Evolutionary conservation across 2,329 filamentous ascomycete genomes (phyloP).

Genomic region (Colletotrichum gigasporum): DNA sequence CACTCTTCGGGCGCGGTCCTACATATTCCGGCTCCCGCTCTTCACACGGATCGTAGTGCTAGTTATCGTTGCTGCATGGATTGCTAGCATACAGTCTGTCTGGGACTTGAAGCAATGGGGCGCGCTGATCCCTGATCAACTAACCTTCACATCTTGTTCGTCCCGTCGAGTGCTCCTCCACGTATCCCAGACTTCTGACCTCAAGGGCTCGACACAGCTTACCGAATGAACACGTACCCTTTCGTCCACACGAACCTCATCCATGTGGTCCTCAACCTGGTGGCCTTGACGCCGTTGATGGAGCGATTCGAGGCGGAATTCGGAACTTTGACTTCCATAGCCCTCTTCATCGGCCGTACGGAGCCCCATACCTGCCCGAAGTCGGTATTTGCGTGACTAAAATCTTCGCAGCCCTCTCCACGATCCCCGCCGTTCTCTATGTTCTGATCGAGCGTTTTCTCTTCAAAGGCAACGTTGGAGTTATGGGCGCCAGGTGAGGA

Average conservation of each 20-base stretch:
- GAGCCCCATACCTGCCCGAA: slow-evolving; percentile 34
- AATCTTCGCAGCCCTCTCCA: slow-evolving; percentile 71
- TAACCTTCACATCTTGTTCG: slow-evolving; percentile 77
- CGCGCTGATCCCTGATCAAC: slow-evolving; percentile 78
- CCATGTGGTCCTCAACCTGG: slow-evolving; percentile 81
- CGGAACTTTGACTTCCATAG: slow-evolving; percentile 87
- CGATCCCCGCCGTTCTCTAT: slow-evolving; percentile 85
- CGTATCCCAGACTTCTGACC: neutral
- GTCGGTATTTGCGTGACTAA: slow-evolving; percentile 30
- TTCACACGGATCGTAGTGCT: slow-evolving; percentile 81
- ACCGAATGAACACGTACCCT: slow-evolving; percentile 92
- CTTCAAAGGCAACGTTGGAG: slow-evolving; percentile 74
- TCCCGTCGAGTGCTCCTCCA: slow-evolving; percentile 32
- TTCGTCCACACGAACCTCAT: slow-evolving; percentile 85
- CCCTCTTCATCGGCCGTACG: slow-evolving; percentile 91
- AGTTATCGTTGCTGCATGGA: slow-evolving; percentile 63
- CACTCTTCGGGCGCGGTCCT: slow-evolving; percentile 78
- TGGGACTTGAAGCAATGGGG: slow-evolving; percentile 83
- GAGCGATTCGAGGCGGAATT: slow-evolving; percentile 94
- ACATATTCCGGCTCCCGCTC: slow-evolving; percentile 84
- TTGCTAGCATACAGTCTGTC: slow-evolving; percentile 72
- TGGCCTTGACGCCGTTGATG: slow-evolving; percentile 86
- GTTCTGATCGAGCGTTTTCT: slow-evolving; percentile 80
- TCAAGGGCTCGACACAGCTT: slow-evolving; percentile 66
- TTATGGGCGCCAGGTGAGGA: slow-evolving; percentile 83